These are phyloP conservation scores for Metschnikowia cubensis DNA, from an alignment of 805 yeast genomes.

Conservation along the genomic window DNA sequence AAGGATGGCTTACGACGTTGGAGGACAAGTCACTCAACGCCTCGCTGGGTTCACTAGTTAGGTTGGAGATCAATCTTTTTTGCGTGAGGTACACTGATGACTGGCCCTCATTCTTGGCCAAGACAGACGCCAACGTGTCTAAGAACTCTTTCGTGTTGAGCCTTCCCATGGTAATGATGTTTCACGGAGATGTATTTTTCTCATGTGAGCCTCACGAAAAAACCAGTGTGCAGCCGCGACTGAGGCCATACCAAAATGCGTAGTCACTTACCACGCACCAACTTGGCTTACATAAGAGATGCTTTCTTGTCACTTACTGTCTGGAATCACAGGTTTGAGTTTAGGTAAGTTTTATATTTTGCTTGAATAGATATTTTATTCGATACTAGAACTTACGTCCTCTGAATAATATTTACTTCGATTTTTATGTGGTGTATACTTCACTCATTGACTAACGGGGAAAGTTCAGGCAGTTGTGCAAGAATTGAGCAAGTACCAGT, in stretches of 20 bases:
- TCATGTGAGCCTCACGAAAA: background rate
- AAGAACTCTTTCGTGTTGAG: slow-evolving; percentile 32
- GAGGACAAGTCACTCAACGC: slow-evolving; percentile 30
- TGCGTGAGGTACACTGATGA: slow-evolving; percentile 59
- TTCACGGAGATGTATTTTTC: slow-evolving; percentile 1
- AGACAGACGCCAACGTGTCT: slow-evolving; percentile 16
- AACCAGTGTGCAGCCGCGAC: slow-evolving; percentile 2
- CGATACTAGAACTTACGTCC: too few relatives aligned
- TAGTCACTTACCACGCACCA: background rate
- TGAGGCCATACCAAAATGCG: background rate
- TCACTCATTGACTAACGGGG: too few relatives aligned
- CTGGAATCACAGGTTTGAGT: too few relatives aligned
- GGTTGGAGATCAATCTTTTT: slow-evolving; percentile 39
- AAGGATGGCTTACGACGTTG: slow-evolving; percentile 24
- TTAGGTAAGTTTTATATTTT: too few relatives aligned
- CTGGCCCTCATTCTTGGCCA: slow-evolving; percentile 31
- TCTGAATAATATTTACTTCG: too few relatives aligned
- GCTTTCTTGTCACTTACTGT: too few relatives aligned
- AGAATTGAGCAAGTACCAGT: too few relatives aligned
- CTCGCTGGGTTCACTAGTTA: slow-evolving; percentile 7
- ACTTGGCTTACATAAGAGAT: background rate
- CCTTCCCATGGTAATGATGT: slow-evolving; percentile 24
- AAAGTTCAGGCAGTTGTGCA: too few relatives aligned
- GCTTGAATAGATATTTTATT: too few relatives aligned
- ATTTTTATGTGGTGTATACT: too few relatives aligned